A percentile compares a stretch with the other conserved stretches of the same genome.
phyloP scores from a whole-genome alignment of 2,329 filamentous ascomycete genomes.

The Penicillium sp. region DNA sequence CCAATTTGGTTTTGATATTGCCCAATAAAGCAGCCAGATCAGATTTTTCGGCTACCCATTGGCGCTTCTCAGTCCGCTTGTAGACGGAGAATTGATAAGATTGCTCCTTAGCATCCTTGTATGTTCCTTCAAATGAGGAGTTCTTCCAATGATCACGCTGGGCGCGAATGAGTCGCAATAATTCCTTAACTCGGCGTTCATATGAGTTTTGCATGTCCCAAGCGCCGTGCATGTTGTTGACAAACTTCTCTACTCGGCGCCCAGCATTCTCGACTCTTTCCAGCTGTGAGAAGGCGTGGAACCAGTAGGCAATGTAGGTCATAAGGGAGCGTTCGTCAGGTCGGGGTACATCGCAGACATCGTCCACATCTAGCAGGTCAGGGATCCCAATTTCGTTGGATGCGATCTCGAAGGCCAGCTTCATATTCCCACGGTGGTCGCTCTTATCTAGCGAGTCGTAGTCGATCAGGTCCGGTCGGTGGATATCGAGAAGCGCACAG shows the following conservation, averaged over 20 bases:
- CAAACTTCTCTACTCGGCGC: slow-evolving; percentile 94
- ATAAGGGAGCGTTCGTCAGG: slow-evolving; percentile 95
- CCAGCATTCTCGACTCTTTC: slow-evolving; percentile 98
- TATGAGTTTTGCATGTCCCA: slow-evolving; percentile 99
- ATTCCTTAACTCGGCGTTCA: slow-evolving; percentile 81
- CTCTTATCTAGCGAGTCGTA: slow-evolving; percentile 91
- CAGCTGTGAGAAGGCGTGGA: slow-evolving; percentile 98
- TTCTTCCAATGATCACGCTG: slow-evolving; percentile 76
- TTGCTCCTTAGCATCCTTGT: slow-evolving; percentile 87
- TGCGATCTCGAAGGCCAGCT: slow-evolving; percentile 94
- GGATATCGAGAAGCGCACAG: slow-evolving; percentile 93
- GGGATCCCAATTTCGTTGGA: slow-evolving; percentile 96
- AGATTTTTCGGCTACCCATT: slow-evolving; percentile 97
- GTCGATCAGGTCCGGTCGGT: slow-evolving; percentile 94
- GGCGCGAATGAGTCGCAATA: slow-evolving; percentile 70
- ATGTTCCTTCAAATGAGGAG: slow-evolving; percentile 85
- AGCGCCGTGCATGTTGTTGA: slow-evolving; percentile 97
- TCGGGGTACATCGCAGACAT: slow-evolving; percentile 94
- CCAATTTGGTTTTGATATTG: slow-evolving; percentile 98
- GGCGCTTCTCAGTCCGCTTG: slow-evolving; percentile 84
- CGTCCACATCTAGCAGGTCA: slow-evolving; percentile 91
- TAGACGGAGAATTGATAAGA: slow-evolving; percentile 78
- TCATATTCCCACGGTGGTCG: slow-evolving; percentile 96
- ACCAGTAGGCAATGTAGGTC: slow-evolving; percentile 99
- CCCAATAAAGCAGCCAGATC: slow-evolving; percentile 89